phyloP scores from a whole-genome alignment of 2,329 filamentous ascomycete genomes.

The Alternaria viburni region DNA sequence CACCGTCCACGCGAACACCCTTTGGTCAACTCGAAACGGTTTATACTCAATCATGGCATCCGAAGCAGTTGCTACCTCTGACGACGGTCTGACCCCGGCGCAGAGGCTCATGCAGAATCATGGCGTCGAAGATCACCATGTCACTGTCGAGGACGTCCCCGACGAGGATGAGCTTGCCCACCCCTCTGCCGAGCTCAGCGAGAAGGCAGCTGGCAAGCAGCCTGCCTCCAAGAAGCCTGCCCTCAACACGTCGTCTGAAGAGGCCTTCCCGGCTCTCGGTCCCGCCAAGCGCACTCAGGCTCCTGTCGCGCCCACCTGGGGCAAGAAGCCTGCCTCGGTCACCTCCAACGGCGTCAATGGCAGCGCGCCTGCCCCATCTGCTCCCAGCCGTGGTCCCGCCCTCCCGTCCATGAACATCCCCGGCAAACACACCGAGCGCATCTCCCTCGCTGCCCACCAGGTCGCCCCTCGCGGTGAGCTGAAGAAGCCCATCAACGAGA shows the following conservation, averaged over 20 bases:
- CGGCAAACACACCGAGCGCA: conserved; percentile 79
- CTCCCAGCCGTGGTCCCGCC: conserved; percentile 40
- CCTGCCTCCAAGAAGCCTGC: conserved; percentile 56
- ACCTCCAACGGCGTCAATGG: conserved; percentile 57
- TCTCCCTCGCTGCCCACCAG: conserved; percentile 75
- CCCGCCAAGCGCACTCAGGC: conserved; percentile 67
- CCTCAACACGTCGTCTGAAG: conserved; percentile 85
- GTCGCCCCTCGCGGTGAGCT: conserved; percentile 78
- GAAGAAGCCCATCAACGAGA: conserved; percentile 83
- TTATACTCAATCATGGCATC: conserved; percentile 49
- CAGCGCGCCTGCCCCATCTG: conserved; percentile 52
- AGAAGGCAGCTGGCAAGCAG: conserved; percentile 73
- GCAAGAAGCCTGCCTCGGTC: conserved; percentile 65
- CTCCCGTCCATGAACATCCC: conserved; percentile 74
- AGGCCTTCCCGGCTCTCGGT: conserved; percentile 92
- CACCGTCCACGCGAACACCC: conserved; percentile 45
- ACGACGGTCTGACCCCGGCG: conserved; percentile 50
- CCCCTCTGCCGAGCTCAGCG: conserved; percentile 61
- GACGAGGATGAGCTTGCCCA: conserved; percentile 77
- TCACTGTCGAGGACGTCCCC: conserved; percentile 78
- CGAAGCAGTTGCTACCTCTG: conserved; percentile 43
- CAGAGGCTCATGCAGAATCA: conserved; percentile 72
- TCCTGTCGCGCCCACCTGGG: conserved; percentile 77
- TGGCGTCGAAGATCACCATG: conserved; percentile 57
- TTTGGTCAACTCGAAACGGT: conserved; percentile 48